Evolutionary conservation across 1,139 yeast genomes (phyloP).

Genomic region (Suzukiozyma palmioleophila): DNA sequence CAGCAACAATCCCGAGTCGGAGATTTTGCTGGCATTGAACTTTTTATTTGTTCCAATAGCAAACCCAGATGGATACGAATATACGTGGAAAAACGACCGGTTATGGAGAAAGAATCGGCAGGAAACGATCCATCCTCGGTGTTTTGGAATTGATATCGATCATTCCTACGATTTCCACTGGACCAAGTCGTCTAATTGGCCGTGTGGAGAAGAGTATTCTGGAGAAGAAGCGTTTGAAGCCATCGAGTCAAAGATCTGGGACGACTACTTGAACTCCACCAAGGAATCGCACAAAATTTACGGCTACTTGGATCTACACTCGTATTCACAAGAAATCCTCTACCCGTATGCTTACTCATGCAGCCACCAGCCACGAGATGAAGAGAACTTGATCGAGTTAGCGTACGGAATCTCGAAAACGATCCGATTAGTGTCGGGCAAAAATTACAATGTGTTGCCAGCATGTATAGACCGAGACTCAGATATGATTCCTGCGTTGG

Average conservation of each 20-base stretch:
- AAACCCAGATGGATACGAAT: slow-evolving; percentile 89
- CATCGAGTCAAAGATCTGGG: slow-evolving; percentile 62
- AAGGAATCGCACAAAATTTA: slow-evolving; percentile 57
- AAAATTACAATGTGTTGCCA: slow-evolving; percentile 61
- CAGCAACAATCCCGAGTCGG: slow-evolving; percentile 32
- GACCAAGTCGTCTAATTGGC: slow-evolving; percentile 58
- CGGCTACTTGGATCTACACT: slow-evolving; percentile 80
- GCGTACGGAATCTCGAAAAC: slow-evolving; percentile 79
- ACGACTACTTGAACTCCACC: slow-evolving; percentile 57
- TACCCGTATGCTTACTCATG: slow-evolving; percentile 85
- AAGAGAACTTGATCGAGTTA: slow-evolving; percentile 73
- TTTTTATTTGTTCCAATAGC: slow-evolving; percentile 76
- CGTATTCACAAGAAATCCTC: slow-evolving; percentile 77
- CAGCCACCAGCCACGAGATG: slow-evolving; percentile 66
- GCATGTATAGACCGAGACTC: slow-evolving; percentile 77
- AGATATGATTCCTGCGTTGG: slow-evolving; percentile 67
- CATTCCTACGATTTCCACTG: slow-evolving; percentile 80
- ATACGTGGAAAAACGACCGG: slow-evolving; percentile 75
- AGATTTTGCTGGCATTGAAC: slow-evolving; percentile 47
- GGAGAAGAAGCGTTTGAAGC: slow-evolving; percentile 80
- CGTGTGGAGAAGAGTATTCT: slow-evolving; percentile 79
- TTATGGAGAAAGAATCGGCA: slow-evolving; percentile 91
- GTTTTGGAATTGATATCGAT: slow-evolving; percentile 83
- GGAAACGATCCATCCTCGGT: slow-evolving; percentile 58
- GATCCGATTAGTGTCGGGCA: slow-evolving; percentile 59